These are phyloP conservation scores for Picochlorum sp. DNA, from an alignment of 139 green algal species.

Conservation along the genomic window DNA sequence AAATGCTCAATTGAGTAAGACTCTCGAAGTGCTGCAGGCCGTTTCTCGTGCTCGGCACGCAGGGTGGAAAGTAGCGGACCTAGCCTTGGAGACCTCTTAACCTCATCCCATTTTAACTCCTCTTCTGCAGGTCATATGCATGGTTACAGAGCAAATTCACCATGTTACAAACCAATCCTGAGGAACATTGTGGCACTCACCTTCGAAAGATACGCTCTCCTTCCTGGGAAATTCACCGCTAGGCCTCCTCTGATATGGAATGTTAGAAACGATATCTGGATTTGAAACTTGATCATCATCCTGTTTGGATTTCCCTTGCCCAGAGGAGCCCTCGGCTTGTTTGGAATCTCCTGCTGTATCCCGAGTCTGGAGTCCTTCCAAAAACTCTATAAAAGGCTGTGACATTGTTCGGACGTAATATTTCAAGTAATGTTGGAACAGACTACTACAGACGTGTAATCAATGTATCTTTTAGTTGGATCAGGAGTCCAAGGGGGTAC, in stretches of 20 bases:
- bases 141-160: neutral
- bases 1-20: slow-evolving; percentile 39
- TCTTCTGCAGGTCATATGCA: too few species aligned
- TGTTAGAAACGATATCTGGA: neutral
- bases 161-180: too few species aligned
- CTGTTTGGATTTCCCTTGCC: neutral
- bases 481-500: too few species aligned
- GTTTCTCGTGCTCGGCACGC: neutral
- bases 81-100: neutral
- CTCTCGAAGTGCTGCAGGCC: slow-evolving; percentile 15
- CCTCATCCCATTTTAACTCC: neutral
- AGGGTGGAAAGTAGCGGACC: neutral
- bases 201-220: too few species aligned
- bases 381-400: neutral
- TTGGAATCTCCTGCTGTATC: neutral
- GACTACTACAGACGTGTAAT: too few species aligned
- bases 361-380: neutral
- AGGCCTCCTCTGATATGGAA: too few species aligned
- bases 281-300: neutral
- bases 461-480: too few species aligned
- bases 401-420: neutral
- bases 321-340: neutral
- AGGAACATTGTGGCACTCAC: too few species aligned
- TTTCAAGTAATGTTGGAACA: too few species aligned
- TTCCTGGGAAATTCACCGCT: too few species aligned